Conservation (phyloP, 202 grass and related monocot genomes). For the Setaria italica region DNA sequence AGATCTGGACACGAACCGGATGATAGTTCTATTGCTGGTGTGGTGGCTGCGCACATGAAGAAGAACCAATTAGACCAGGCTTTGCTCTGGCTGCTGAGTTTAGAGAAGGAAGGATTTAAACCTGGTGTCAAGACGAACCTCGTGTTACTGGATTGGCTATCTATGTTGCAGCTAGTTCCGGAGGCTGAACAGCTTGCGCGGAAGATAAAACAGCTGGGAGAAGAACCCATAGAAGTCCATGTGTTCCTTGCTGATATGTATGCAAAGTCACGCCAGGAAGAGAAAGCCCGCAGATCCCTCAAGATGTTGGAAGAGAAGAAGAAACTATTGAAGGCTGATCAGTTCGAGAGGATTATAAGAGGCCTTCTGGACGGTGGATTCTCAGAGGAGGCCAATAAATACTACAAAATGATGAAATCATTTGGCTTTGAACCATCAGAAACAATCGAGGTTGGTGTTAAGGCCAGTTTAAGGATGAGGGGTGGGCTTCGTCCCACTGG, state of each 20-base stretch:
- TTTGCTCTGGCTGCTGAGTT: constrained; percentile 66
- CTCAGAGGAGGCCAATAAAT: constrained; percentile 64
- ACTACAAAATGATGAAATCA: constrained; percentile 66
- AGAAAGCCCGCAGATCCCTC: constrained; percentile 68
- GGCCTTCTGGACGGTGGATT: constrained; percentile 63
- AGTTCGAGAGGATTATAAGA: constrained; percentile 71
- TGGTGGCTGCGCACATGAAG: constrained; percentile 59
- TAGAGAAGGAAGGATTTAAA: constrained; percentile 81
- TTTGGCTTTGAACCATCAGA: constrained; percentile 56
- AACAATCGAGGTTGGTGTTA: constrained; percentile 34
- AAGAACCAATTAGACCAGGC: constrained; percentile 75
- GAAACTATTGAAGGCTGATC: constrained; percentile 54
- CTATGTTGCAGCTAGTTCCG: constrained; percentile 63
- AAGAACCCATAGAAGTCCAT: constrained; percentile 72
- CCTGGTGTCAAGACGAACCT: constrained; percentile 68
- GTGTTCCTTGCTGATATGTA: constrained; percentile 87
- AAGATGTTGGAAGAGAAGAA: constrained; percentile 87
- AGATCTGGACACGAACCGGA: constrained; percentile 60
- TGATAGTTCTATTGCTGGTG: constrained; percentile 71
- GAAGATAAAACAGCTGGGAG: constrained; percentile 65
- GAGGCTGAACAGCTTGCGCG: constrained; percentile 74
- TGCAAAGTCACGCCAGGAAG: constrained; percentile 54
- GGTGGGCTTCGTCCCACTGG: neutral
- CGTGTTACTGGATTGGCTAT: constrained; percentile 74
- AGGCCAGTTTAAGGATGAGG: constrained; percentile 28